Base-by-base conservation (phyloP, 2,329 filamentous ascomycete genomes). In the Shiraia sp. region DNA sequence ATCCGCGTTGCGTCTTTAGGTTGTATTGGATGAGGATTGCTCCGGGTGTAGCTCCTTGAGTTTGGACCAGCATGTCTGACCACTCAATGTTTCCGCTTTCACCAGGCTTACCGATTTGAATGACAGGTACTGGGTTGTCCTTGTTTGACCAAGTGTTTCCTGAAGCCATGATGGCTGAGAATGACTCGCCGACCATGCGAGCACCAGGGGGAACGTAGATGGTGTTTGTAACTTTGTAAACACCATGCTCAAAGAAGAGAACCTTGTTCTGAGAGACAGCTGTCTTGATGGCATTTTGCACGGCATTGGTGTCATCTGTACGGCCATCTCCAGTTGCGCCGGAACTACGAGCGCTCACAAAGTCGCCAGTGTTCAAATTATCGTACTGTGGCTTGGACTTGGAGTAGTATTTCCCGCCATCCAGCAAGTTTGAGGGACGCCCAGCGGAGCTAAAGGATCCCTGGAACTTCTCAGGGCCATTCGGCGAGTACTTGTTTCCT, bases 171-270 rank as follows among this genome's bases (percentile, higher is more conserved):
- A 96, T 86, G 37, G 90, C 72, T 2, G 90, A 85, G 85, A 87
- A 95, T 53, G 90, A 82, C 72, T 95, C 90, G 55, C 90, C 90
- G 1, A 87, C 88, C 66, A 95, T 88, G 66, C 82, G 84, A 70
- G 91, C 83, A 57, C 89, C 80, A 68, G 86, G 86, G 10, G 80
- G 79, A 3, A 83, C 68, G 51, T 76, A 74, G 51, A 83, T 70
- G 0, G 79, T 82, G n/a, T 75, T 72, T 10, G 75, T 79, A 42
- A 83, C 73, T 17, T 79, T 68, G 63, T 83, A 83, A 9, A 77
- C 74, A 30, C 80, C 80, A 36, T 81, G 77, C 48, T 83, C 79
- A 51, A 83, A 79, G 67, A 79, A 82, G 8, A 82, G 70, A 15
- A 83, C 69, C 38, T 66, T 66, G 47, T 79, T 73, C 45, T 81